These are phyloP conservation scores for Nissolia schottii DNA, from an alignment of 306 rosid genomes.

Conservation along the genomic window DNA sequence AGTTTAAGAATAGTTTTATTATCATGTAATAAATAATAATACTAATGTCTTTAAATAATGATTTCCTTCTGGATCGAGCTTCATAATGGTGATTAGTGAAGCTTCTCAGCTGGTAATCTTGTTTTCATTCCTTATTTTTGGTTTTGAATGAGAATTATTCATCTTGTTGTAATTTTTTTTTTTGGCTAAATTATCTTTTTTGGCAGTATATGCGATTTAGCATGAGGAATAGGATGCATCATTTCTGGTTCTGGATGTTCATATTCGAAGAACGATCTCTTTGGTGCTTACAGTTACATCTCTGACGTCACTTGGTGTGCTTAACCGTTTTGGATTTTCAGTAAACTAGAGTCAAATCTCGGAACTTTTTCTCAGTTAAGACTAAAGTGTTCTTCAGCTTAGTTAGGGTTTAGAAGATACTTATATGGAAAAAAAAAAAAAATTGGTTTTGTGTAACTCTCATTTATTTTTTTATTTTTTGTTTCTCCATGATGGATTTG, in stretches of 20 bases:
- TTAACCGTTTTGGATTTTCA: slow-evolving; percentile 16
- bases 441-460: background rate
- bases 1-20: background rate
- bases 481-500: background rate
- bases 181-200: background rate
- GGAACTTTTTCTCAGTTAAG: background rate
- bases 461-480: background rate
- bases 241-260: slow-evolving; percentile 31
- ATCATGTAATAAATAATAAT: background rate
- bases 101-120: slow-evolving; percentile 33
- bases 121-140: background rate
- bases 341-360: slow-evolving; percentile 16
- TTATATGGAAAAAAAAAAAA: background rate
- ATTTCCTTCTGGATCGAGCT: slow-evolving; percentile 42
- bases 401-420: slow-evolving; percentile 42
- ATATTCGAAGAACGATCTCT: slow-evolving; percentile 12
- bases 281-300: slow-evolving; percentile 2
- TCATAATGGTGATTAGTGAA: slow-evolving; percentile 42
- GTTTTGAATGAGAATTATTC: background rate
- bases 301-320: background rate
- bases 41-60: background rate
- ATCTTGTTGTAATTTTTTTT: background rate
- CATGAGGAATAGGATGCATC: slow-evolving; percentile 2
- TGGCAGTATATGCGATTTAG: slow-evolving; percentile 14
- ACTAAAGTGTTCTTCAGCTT: slow-evolving; percentile 6